These are phyloP conservation scores for Russula emetica DNA, from an alignment of 768 basidiomycete genomes.

Conservation along the genomic window DNA sequence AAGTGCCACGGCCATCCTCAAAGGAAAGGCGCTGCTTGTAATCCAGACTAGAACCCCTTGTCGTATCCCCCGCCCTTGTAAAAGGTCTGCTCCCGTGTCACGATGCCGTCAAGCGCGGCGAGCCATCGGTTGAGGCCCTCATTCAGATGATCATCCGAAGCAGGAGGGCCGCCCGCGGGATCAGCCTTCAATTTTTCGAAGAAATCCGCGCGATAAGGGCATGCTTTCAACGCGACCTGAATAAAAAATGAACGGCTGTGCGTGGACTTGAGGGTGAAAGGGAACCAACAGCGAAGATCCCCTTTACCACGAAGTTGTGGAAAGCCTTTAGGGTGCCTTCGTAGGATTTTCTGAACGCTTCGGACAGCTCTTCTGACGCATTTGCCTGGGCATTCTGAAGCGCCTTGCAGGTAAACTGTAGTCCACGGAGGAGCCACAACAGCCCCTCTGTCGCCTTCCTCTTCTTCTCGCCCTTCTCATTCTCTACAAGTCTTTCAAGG, in stretches of 20 bases:
- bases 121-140: slow-evolving; percentile 51
- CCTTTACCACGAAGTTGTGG: slow-evolving; percentile 71
- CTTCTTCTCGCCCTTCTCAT: slow-evolving; percentile 86
- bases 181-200: slow-evolving; percentile 51
- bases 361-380: slow-evolving; percentile 55
- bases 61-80: slow-evolving; percentile 41
- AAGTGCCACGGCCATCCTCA: slow-evolving; percentile 4
- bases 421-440: slow-evolving; percentile 89
- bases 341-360: slow-evolving; percentile 78
- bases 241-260: not conserved
- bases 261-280: not conserved
- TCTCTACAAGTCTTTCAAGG: slow-evolving; percentile 75
- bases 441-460: slow-evolving; percentile 84
- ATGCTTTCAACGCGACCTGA: slow-evolving; percentile 64
- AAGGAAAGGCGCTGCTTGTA: not conserved
- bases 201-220: slow-evolving; percentile 56
- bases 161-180: slow-evolving; percentile 35
- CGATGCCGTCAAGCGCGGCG: slow-evolving; percentile 46
- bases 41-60: slow-evolving; percentile 41
- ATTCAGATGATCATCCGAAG: slow-evolving; percentile 44
- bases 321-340: slow-evolving; percentile 75
- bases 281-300: slow-evolving; percentile 49
- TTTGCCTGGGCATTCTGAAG: slow-evolving; percentile 69
- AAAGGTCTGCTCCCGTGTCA: slow-evolving; percentile 45
- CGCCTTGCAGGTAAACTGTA: slow-evolving; percentile 83